These are phyloP conservation scores for Colletotrichum lupini DNA, from an alignment of 2,329 filamentous ascomycete genomes.

Conservation along the genomic window DNA sequence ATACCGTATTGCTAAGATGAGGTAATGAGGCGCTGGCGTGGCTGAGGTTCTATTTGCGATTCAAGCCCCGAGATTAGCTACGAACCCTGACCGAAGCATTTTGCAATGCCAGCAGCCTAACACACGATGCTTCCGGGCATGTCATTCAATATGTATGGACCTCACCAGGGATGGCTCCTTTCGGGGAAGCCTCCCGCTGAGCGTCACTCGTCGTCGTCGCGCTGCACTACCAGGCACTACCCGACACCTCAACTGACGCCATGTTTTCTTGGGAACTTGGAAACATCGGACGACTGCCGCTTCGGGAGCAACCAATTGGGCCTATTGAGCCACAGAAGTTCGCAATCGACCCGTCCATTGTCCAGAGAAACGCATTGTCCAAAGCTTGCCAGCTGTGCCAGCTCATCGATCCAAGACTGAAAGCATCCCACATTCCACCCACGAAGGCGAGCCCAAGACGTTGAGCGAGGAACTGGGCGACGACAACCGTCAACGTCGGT, in stretches of 20 bases:
- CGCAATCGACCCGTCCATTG: slow-evolving; percentile 7
- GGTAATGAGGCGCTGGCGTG: slow-evolving; percentile 24
- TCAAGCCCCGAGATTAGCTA: slow-evolving; percentile 28
- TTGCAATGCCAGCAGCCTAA: slow-evolving; percentile 2
- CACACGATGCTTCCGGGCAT: slow-evolving; percentile 1
- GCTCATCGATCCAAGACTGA: slow-evolving; percentile 19
- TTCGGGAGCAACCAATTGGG: slow-evolving; percentile 2
- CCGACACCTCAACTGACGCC: slow-evolving; percentile 30
- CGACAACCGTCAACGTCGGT: background rate
- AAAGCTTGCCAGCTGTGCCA: slow-evolving; percentile 24
- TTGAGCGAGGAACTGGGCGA: slow-evolving; percentile 7
- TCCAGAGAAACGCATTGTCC: background rate
- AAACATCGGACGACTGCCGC: slow-evolving; percentile 26
- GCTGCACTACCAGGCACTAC: slow-evolving; percentile 18
- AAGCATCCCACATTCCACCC: slow-evolving; percentile 28
- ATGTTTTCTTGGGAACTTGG: slow-evolving; percentile 22
- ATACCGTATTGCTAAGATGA: slow-evolving; percentile 24
- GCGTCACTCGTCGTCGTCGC: slow-evolving; percentile 7
- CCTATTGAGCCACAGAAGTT: background rate
- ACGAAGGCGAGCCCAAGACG: background rate
- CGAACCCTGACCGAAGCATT: background rate
- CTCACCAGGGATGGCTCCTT: background rate
- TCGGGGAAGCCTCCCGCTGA: slow-evolving; percentile 15
- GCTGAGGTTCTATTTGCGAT: slow-evolving; percentile 27
- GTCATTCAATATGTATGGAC: background rate